These are phyloP conservation scores for Colletotrichum echinochloae DNA, from an alignment of 2,329 filamentous ascomycete species.

Conservation along the genomic window DNA sequence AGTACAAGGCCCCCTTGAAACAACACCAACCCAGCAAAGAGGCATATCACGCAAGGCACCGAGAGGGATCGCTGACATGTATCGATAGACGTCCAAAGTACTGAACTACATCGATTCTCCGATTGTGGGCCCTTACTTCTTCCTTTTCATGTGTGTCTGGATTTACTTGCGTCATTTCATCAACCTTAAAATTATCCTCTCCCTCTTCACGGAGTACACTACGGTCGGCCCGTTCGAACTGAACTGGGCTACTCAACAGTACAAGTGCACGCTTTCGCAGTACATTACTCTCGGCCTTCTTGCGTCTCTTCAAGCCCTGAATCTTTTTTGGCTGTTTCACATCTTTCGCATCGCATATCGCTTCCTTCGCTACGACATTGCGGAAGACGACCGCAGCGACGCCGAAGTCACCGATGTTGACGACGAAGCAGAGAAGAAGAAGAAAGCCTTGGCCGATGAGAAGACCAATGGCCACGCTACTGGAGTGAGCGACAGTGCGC, in stretches of 20 bases:
- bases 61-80: slow-evolving; percentile 27
- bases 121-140: slow-evolving; percentile 87
- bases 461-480: slow-evolving; percentile 35
- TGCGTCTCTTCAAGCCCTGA: slow-evolving; percentile 76
- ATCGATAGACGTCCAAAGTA: slow-evolving; percentile 81
- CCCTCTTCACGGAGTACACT: slow-evolving; percentile 79
- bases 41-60: neutral
- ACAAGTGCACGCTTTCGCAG: slow-evolving; percentile 79
- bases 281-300: slow-evolving; percentile 75
- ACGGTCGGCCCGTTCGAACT: slow-evolving; percentile 81
- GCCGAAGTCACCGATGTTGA: slow-evolving; percentile 70
- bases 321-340: slow-evolving; percentile 85
- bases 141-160: slow-evolving; percentile 84
- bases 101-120: slow-evolving; percentile 89
- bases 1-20: slow-evolving; percentile 49
- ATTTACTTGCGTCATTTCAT: slow-evolving; percentile 90
- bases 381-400: slow-evolving; percentile 79
- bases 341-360: slow-evolving; percentile 81
- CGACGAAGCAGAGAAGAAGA: slow-evolving; percentile 44
- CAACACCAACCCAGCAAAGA: neutral
- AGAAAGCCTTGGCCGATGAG: slow-evolving; percentile 32
- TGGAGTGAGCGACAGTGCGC: slow-evolving; percentile 26
- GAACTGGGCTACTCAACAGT: slow-evolving; percentile 81
- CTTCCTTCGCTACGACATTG: slow-evolving; percentile 71
- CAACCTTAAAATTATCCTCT: slow-evolving; percentile 81